phyloP scores from a whole-genome alignment of 352 stramenopile species.

The Globisporangium canariense region DNA sequence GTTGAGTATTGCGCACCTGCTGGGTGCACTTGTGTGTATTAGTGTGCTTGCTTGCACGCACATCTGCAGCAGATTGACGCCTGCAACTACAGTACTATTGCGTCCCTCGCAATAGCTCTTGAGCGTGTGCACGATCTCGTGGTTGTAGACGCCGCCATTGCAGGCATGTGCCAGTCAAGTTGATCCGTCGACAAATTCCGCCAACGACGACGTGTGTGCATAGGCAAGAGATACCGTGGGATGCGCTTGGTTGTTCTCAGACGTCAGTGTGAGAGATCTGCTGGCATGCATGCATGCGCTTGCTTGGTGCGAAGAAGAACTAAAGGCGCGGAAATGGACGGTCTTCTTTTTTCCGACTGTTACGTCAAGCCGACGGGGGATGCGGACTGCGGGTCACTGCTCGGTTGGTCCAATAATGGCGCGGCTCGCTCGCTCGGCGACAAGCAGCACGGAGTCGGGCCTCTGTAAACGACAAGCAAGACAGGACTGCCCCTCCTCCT shows the following conservation, averaged over 20 bases:
- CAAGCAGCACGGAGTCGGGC: neutral
- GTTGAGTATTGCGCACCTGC: too few species aligned
- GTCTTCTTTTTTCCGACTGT: neutral
- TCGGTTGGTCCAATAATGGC: conserved; percentile 7
- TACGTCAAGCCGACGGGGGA: neutral
- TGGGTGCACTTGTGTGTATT: too few species aligned
- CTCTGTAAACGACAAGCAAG: conserved; percentile 7
- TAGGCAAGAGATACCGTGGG: neutral
- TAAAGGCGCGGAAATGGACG: neutral
- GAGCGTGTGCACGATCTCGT: neutral
- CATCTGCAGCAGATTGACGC: too few species aligned
- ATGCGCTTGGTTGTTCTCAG: conserved; percentile 5
- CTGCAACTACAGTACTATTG: too few species aligned
- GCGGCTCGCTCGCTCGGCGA: neutral
- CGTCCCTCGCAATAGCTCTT: too few species aligned
- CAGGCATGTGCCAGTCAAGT: neutral
- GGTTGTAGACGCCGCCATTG: neutral
- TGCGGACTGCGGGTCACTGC: neutral
- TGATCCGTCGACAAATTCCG: neutral
- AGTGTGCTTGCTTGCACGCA: too few species aligned
- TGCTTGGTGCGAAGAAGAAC: neutral
- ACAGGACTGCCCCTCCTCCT: neutral
- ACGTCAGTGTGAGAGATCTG: neutral
- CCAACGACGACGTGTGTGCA: neutral
- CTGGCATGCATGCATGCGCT: neutral